A percentile compares a stretch with the other conserved stretches of the same genome.
Evolutionary conservation across 345 rosid species (phyloP).

Genomic region (Camelina sativa): DNA sequence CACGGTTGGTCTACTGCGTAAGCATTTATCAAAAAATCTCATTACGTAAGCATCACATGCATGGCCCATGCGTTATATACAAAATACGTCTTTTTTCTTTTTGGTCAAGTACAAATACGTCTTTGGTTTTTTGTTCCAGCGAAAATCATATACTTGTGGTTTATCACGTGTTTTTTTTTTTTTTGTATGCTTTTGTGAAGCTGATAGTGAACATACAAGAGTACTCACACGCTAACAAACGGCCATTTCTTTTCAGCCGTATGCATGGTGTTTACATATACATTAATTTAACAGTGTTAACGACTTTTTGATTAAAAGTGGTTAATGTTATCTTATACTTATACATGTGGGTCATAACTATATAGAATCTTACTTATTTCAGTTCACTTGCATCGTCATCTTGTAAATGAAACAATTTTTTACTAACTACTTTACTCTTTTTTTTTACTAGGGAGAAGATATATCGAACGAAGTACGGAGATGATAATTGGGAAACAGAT

Average conservation of each 20-base stretch:
- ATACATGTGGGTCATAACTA: too few relatives aligned
- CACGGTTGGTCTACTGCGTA: neutral
- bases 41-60: conserved; percentile 7
- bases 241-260: too few relatives aligned
- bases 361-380: neutral
- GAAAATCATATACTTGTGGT: neutral
- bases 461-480: conserved; percentile 47
- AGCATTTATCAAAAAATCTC: neutral
- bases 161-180: too few relatives aligned
- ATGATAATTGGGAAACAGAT: conserved; percentile 38
- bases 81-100: neutral
- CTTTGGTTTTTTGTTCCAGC: neutral
- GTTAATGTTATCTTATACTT: too few relatives aligned
- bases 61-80: conserved; percentile 10
- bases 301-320: too few relatives aligned
- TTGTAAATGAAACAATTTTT: neutral
- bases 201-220: too few relatives aligned
- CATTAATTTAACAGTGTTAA: too few relatives aligned
- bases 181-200: too few relatives aligned
- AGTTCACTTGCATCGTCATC: neutral
- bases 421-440: neutral
- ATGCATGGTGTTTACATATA: too few relatives aligned
- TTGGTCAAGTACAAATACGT: neutral
- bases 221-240: too few relatives aligned
- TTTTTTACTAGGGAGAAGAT: conserved; percentile 42